These are phyloP conservation scores for Cystobasidium ongulense DNA, from an alignment of 768 basidiomycete species.

Conservation along the genomic window DNA sequence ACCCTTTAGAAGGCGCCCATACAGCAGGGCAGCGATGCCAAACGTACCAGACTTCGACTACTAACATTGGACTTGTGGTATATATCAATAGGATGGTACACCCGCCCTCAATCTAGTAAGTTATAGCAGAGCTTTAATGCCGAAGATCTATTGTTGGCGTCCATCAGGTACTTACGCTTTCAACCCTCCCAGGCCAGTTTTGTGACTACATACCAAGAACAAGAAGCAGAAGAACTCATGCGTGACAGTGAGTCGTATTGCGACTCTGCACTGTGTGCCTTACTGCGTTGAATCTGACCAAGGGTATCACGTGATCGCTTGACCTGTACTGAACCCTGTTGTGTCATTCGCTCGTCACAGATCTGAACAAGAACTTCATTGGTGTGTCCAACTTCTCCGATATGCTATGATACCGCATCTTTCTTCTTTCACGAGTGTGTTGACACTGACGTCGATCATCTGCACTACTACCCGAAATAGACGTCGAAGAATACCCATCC, in stretches of 20 bases:
- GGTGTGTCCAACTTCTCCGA: constrained; percentile 3
- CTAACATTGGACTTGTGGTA: too few species aligned
- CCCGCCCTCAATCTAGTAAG: constrained; percentile 36
- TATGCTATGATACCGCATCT: not conserved
- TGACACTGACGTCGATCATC: not conserved
- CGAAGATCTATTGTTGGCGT: not conserved
- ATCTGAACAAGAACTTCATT: constrained; percentile 37
- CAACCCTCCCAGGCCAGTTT: not conserved
- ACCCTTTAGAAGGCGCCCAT: not conserved
- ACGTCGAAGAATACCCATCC: constrained; percentile 35
- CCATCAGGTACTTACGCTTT: not conserved
- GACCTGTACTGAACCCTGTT: not conserved
- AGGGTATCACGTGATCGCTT: not conserved
- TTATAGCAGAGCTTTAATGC: not conserved
- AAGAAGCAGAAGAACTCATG: constrained; percentile 41
- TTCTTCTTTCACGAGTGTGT: not conserved
- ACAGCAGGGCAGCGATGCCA: too few species aligned
- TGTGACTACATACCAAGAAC: constrained; percentile 39
- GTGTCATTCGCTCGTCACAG: not conserved
- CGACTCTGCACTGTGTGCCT: too few species aligned
- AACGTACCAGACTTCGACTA: too few species aligned
- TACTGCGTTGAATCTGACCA: too few species aligned
- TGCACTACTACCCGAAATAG: not conserved
- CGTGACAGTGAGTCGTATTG: constrained; percentile 7
- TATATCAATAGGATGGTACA: constrained; percentile 32